Conservation (phyloP, 2,329 filamentous ascomycete genomes). For the Fusarium heterosporum region DNA sequence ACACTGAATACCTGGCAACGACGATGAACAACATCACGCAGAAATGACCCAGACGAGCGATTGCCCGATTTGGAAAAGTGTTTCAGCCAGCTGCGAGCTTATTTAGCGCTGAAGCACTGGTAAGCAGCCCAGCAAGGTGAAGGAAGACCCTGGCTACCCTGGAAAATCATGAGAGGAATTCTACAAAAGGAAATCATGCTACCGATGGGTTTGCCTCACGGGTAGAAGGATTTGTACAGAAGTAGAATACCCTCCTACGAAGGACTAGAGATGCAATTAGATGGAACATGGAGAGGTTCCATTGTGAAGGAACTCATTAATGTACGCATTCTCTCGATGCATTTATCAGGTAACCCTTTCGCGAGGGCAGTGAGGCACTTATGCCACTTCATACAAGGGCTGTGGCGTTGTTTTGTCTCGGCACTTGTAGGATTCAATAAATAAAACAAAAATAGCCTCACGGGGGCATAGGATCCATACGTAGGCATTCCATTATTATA, state of each 20-base stretch:
- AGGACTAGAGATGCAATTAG: neutral
- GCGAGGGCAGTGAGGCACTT: slow-evolving; percentile 13
- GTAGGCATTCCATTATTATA: too few relatives aligned
- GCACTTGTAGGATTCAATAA: neutral
- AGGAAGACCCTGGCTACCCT: neutral
- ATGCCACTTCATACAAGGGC: slow-evolving; percentile 6
- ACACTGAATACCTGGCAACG: neutral
- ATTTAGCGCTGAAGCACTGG: slow-evolving; percentile 25
- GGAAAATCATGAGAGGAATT: slow-evolving; percentile 13
- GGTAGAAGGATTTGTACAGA: neutral
- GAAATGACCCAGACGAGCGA: slow-evolving; percentile 35
- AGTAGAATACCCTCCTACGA: too few relatives aligned
- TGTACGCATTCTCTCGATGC: slow-evolving; percentile 3
- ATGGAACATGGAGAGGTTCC: neutral
- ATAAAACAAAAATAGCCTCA: neutral
- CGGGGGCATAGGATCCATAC: too few relatives aligned
- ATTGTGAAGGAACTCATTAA: neutral
- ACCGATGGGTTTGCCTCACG: neutral
- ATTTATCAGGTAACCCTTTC: neutral
- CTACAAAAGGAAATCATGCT: slow-evolving; percentile 4
- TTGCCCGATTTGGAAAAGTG: slow-evolving; percentile 39
- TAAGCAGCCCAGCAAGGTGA: neutral
- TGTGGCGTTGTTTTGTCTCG: neutral
- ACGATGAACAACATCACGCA: slow-evolving; percentile 7
- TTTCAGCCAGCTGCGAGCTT: slow-evolving; percentile 5